A percentile compares a stretch with the other conserved stretches of the same genome.
Conservation (phyloP, 352 stramenopile genomes). For the Phytophthora ohioensis region DNA sequence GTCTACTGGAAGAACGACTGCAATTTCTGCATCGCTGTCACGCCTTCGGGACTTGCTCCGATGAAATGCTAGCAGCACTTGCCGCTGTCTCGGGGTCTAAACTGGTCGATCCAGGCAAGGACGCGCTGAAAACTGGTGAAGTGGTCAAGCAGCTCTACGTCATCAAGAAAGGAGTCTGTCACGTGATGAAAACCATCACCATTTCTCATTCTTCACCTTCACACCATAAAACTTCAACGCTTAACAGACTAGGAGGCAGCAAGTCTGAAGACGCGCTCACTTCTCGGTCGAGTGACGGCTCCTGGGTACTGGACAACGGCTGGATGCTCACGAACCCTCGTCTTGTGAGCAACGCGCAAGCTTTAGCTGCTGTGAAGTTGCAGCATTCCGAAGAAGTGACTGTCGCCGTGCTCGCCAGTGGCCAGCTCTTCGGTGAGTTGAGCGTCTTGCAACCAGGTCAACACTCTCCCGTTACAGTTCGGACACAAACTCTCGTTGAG, state of each 20-base stretch:
- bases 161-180: conserved; percentile 75
- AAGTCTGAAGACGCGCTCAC: conserved; percentile 41
- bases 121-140: conserved; percentile 62
- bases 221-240: conserved; percentile 1
- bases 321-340: conserved; percentile 86
- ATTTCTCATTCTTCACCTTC: conserved; percentile 26
- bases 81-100: conserved; percentile 58
- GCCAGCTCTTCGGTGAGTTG: conserved; percentile 77
- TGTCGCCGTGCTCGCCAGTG: conserved; percentile 68
- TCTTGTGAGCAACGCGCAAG: conserved; percentile 59
- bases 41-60: conserved; percentile 67
- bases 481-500: conserved; percentile 70
- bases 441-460: conserved; percentile 76
- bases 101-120: conserved; percentile 61
- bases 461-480: conserved; percentile 67
- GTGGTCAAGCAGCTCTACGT: conserved; percentile 72
- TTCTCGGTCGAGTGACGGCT: conserved; percentile 58
- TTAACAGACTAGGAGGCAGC: conserved; percentile 11
- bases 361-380: conserved; percentile 21
- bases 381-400: conserved; percentile 56
- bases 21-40: conserved; percentile 67
- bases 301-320: conserved; percentile 81
- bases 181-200: conserved; percentile 68
- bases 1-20: conserved; percentile 55
- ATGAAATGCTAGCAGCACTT: conserved; percentile 58